Evolutionary conservation across 805 yeast species (phyloP), one percentile per base, ranked within the genome.

Genomic region (Torulaspora gathmanii): DNA sequence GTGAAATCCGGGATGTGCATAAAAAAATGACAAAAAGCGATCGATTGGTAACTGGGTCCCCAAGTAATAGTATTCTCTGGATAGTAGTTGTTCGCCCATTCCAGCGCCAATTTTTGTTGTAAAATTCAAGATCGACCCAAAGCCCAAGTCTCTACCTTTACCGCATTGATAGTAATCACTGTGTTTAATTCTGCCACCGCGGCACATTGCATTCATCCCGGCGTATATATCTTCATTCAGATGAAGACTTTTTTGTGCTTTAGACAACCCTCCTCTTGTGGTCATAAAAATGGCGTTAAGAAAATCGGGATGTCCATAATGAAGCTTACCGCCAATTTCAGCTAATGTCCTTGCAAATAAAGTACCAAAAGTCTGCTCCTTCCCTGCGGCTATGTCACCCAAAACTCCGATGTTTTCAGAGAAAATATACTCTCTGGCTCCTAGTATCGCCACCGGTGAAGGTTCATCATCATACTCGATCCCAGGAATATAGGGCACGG

Each of bases 1-100:
- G 65, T 91, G 98, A 70, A 91, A 91, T 5, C 98, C 98, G 9
- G 96, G 91, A 64, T 91, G 98, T 0, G 98, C 98, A 68, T 91
- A 91, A 65, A 86, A 91, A 67, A 91, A 91, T 0, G 97, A 87
- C 42, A 91, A 67, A 68, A 91, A 90, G 39, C 96, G 69, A 63
- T 91, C 97, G 35, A 90, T 73, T 2, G 96, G 95, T 44, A 91
- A 70, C 55, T 82, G 87, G 2, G 96, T 87, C 1, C 98, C 97
- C 49, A 91, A 65, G 65, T 86, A 88, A 63, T 83, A 91, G 66
- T 90, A 88, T 59, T 91, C 98, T 58, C 98, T 75, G 5, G 96
- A 87, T 27, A 91, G 68, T 64, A 90, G 77, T 64, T 91, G 98
- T 63, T 91, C 98, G 7, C 98, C 98, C 98, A 91, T 91, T 40